Percentiles rank a stretch among this genome's conserved stretches.
Conservation (phyloP, 768 basidiomycete species). For the Leccinum olivaceopallidum region DNA sequence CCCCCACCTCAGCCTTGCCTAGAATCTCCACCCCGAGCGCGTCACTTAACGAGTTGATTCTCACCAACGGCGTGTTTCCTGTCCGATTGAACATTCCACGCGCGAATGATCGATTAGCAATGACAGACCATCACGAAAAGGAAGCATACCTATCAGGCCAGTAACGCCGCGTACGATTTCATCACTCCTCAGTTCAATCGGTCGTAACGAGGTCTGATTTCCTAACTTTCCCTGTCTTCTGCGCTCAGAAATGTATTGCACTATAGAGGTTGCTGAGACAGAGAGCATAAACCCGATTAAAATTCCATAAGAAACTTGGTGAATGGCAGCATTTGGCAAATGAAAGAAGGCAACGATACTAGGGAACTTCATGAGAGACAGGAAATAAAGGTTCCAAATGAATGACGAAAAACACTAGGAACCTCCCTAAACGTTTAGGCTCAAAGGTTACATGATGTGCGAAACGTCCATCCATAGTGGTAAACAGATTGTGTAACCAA, state of each 20-base stretch:
- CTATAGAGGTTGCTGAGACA: constrained; percentile 64
- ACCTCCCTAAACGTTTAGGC: background rate
- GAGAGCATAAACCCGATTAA: constrained; percentile 79
- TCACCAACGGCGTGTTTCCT: constrained; percentile 94
- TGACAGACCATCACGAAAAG: background rate
- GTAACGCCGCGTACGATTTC: constrained; percentile 80
- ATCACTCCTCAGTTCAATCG: constrained; percentile 72
- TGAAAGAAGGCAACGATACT: constrained; percentile 22
- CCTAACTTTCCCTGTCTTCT: constrained; percentile 40
- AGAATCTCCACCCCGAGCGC: constrained; percentile 92
- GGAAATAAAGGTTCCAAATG: constrained; percentile 36
- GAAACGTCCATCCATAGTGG: too few relatives aligned
- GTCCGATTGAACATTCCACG: background rate
- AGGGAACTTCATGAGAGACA: constrained; percentile 11
- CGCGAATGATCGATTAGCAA: background rate
- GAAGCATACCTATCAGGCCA: constrained; percentile 74
- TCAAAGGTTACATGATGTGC: too few relatives aligned
- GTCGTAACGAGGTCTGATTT: constrained; percentile 42
- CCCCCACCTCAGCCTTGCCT: constrained; percentile 86
- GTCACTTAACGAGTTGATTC: constrained; percentile 90
- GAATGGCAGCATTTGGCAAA: constrained; percentile 27
- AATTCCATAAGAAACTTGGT: constrained; percentile 50
- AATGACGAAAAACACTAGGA: background rate
- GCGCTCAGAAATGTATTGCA: constrained; percentile 51
- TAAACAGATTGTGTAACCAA: background rate